These are phyloP conservation scores for Kalmusia sp. DNA, from an alignment of 2,329 filamentous ascomycete genomes.

Conservation along the genomic window DNA sequence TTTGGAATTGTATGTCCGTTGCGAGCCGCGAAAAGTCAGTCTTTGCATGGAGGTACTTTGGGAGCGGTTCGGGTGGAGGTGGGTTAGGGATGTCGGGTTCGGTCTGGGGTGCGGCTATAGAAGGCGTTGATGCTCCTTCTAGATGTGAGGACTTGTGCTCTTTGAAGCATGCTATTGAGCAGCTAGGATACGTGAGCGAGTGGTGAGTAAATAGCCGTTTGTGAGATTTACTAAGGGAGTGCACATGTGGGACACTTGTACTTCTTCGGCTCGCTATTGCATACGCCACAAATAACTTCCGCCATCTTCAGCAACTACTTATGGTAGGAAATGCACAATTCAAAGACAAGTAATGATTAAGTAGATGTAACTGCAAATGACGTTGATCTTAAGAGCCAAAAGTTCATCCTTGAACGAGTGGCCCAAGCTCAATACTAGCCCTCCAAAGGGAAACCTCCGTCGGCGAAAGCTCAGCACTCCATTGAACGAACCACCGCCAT, in stretches of 20 bases:
- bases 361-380: too few relatives aligned
- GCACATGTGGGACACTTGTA: slow-evolving; percentile 59
- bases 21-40: slow-evolving; percentile 40
- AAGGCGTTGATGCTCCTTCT: slow-evolving; percentile 6
- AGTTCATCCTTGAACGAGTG: slow-evolving; percentile 3
- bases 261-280: slow-evolving; percentile 52
- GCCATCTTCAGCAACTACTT: slow-evolving; percentile 38
- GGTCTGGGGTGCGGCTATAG: slow-evolving; percentile 5
- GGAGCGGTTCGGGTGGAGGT: slow-evolving; percentile 33
- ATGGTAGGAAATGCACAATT: too few relatives aligned
- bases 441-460: slow-evolving; percentile 35
- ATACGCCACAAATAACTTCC: slow-evolving; percentile 50
- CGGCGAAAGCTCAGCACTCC: slow-evolving; percentile 30
- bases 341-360: too few relatives aligned
- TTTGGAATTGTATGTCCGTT: slow-evolving; percentile 34
- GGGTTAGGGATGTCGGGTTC: slow-evolving; percentile 34
- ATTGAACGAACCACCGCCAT: slow-evolving; percentile 28
- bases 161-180: slow-evolving; percentile 42
- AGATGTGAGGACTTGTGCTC: slow-evolving; percentile 36
- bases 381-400: not conserved
- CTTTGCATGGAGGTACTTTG: slow-evolving; percentile 39
- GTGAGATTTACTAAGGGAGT: slow-evolving; percentile 51
- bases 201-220: not conserved
- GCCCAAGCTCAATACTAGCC: slow-evolving; percentile 14
- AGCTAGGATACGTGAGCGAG: slow-evolving; percentile 27